Evolutionary conservation across 2,329 filamentous ascomycete species (phyloP), one percentile per base, ranked within the genome.

Genomic region (Calycina marina): DNA sequence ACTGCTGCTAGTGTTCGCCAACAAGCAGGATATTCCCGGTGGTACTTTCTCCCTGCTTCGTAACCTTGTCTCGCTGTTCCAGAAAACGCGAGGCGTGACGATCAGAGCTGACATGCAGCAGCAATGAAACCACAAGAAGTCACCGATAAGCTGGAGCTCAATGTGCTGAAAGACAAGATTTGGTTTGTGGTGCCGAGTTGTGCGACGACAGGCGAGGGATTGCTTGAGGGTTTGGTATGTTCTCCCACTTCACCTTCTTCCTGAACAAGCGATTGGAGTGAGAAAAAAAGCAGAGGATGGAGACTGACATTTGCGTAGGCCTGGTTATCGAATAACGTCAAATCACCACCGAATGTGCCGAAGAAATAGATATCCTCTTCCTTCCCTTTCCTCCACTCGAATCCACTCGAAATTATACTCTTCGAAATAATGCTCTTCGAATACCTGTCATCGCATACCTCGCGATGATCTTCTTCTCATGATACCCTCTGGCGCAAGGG

Each of bases 21-120:
- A 98, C 68, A 98, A 98, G 72, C 90, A 96, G 63, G 90, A 98
- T 72, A 65, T 96, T 48, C 67, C 71, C 37, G 82, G 83, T 54
- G 75, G 83, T 82, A 60, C 36, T 65, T 59, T 20, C 29, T 26
- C 31, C 27, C 12, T 14, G 18, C 13, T 18, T 32, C 31, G 30
- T 11, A 8, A 8, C 11, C 13, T 18, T 5, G 14, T 14, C 20
- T 8, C 13, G 4, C 6, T 8, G 18, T 13, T 11, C 9, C 6
- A 10, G 11, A 14, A 12, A 6, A 10, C n/a, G n/a, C n/a, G n/a
- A n/a, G n/a, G n/a, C n/a, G n/a, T n/a, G n/a, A n/a, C n/a, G n/a
- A n/a, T n/a, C n/a, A 10, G 17, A 17, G n/a, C 14, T n/a, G 11
- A 20, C 36, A 22, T 31, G n/a, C n/a, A 12, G 26, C 24, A 84